Evolutionary conservation across 2,329 filamentous ascomycete genomes (phyloP).

Genomic region (Pezizomycotina sp.): DNA sequence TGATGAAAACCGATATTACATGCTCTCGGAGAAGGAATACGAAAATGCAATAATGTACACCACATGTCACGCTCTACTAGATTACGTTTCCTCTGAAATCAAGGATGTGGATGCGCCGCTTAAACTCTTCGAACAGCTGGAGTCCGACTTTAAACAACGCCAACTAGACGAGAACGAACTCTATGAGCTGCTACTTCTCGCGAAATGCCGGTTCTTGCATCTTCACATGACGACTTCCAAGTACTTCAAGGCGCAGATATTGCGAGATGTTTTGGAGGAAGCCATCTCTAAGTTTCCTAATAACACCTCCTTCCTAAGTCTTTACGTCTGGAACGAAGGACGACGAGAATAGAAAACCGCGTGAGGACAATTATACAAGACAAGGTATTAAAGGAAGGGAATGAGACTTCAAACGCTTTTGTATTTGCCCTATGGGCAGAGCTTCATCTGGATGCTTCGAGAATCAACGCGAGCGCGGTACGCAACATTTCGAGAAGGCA

Average conservation of each 20-base stretch:
- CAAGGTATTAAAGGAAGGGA: conserved; percentile 26
- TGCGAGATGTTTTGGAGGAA: conserved; percentile 45
- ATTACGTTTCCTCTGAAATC: conserved; percentile 14
- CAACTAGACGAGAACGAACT: conserved; percentile 31
- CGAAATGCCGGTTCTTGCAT: conserved; percentile 47
- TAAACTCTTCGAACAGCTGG: conserved; percentile 34
- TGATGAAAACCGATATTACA: conserved; percentile 19
- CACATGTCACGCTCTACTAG: conserved; percentile 18
- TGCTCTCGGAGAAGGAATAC: conserved; percentile 25
- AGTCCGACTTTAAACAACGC: conserved; percentile 31
- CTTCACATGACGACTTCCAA: conserved; percentile 42
- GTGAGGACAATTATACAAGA: conserved; percentile 48
- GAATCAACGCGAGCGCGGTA: conserved; percentile 33
- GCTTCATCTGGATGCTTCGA: conserved; percentile 28
- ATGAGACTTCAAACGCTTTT: conserved; percentile 34
- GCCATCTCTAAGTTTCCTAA: conserved; percentile 51
- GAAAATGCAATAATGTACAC: conserved; percentile 21
- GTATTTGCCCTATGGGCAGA: conserved; percentile 42
- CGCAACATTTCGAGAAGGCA: conserved; percentile 41
- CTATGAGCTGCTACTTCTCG: conserved; percentile 56
- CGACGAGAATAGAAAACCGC: conserved; percentile 58
- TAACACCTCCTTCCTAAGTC: conserved; percentile 58
- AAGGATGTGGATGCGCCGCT: conserved; percentile 6
- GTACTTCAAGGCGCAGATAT: conserved; percentile 48
- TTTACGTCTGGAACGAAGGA: conserved; percentile 59